Evolutionary conservation across 495 filamentous ascomycete species (phyloP).

Genomic region (Articulospora tetracladia): DNA sequence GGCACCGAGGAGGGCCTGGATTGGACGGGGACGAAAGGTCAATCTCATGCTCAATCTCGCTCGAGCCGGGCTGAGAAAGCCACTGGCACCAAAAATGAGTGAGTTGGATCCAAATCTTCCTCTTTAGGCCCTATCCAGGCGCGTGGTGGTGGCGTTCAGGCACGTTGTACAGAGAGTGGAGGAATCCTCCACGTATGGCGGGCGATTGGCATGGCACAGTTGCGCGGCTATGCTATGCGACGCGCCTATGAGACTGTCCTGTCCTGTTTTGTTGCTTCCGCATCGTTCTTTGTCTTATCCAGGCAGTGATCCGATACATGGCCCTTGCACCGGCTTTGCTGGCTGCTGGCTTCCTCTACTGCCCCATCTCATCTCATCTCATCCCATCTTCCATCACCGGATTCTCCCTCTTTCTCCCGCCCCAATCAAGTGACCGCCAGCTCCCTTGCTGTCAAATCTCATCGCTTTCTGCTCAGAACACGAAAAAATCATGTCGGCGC

Average conservation of each 20-base stretch:
- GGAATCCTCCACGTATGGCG: not conserved
- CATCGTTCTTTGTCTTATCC: conserved; percentile 11
- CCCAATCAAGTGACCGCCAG: not conserved
- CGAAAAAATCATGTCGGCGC: conserved; percentile 36
- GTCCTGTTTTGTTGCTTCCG: not conserved
- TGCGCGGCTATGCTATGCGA: not conserved
- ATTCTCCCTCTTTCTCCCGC: not conserved
- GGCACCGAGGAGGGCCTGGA: conserved; percentile 32
- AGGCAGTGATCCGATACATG: conserved; percentile 16
- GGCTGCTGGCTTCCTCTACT: not conserved
- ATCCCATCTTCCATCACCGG: not conserved
- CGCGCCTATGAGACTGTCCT: not conserved
- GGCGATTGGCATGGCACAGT: too few species aligned
- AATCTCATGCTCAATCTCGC: not conserved
- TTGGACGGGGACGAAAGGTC: conserved; percentile 22
- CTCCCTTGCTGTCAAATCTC: not conserved
- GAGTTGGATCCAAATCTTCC: conserved; percentile 5
- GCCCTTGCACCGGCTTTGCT: conserved; percentile 5
- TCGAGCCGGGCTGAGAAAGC: conserved; percentile 1
- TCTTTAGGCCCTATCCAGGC: too few species aligned
- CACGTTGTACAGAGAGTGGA: not conserved
- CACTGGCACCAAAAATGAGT: conserved; percentile 11
- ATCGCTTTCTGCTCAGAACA: not conserved
- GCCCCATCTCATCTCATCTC: not conserved
- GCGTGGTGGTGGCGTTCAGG: not conserved